Evolutionary conservation across 2,329 filamentous ascomycete genomes (phyloP).

Genomic region (Paracoccidioides lutzii): DNA sequence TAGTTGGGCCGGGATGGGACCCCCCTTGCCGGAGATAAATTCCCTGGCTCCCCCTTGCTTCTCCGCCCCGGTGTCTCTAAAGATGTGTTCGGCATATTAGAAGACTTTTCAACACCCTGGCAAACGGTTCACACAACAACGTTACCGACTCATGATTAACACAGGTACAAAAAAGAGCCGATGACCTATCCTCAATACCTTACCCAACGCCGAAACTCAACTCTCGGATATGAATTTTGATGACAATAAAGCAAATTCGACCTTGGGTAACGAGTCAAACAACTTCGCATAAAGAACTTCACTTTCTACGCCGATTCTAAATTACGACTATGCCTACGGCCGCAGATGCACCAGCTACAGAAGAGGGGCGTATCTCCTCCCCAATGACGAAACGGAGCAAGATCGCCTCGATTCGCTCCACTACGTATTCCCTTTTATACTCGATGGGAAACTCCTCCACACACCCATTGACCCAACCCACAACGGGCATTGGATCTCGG

Average conservation of each 20-base stretch:
- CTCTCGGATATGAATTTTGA: neutral
- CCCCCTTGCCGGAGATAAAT: no score
- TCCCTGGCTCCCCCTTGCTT: no score
- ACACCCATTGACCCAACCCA: conserved; percentile 14
- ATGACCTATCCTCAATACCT: no score
- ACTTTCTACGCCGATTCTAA: conserved; percentile 18
- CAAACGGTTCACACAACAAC: no score
- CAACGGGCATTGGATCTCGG: conserved; percentile 29
- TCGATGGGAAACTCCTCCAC: conserved; percentile 16
- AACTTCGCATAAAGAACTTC: conserved; percentile 8
- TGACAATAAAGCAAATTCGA: neutral
- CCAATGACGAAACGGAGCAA: conserved; percentile 25
- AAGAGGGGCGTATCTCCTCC: conserved; percentile 16
- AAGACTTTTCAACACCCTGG: no score
- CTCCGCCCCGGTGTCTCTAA: no score
- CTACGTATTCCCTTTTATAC: conserved; percentile 3
- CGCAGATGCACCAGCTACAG: conserved; percentile 24
- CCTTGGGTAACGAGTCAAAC: neutral
- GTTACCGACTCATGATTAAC: no score
- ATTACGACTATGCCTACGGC: conserved; percentile 29
- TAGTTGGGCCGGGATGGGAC: no score
- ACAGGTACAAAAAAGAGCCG: no score
- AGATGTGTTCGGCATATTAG: no score
- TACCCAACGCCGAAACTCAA: neutral
- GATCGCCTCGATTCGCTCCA: conserved; percentile 12